A percentile compares a stretch with the other conserved stretches of the same genome.
phyloP scores from a whole-genome alignment of 306 rosid species.

The Dryas alaskensis region DNA sequence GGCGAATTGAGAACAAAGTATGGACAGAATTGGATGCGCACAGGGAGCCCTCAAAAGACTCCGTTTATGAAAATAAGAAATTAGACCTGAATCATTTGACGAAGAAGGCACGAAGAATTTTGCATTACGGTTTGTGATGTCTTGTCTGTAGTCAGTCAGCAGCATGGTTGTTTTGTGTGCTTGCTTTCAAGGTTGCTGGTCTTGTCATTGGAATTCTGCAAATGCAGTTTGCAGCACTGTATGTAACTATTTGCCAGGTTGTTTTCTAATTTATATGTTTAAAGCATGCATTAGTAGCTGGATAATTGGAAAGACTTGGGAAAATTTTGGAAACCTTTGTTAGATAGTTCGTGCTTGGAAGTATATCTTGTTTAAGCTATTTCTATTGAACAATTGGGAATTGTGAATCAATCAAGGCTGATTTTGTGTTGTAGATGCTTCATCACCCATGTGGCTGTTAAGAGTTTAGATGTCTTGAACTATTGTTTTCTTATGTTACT shows the following conservation, averaged over 20 bases:
- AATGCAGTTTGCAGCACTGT: conserved; percentile 52
- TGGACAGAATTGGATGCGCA: conserved; percentile 33
- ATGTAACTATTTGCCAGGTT: conserved; percentile 58
- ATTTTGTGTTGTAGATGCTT: conserved; percentile 40
- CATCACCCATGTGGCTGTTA: too few species aligned
- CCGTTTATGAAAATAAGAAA: conserved; percentile 47
- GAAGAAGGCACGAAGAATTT: conserved; percentile 53
- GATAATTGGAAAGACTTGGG: conserved; percentile 40
- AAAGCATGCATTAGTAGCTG: conserved; percentile 44
- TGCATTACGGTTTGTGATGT: conserved; percentile 56
- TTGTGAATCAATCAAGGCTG: conserved; percentile 42
- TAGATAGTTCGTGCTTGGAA: conserved; percentile 28
- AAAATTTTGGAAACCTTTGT: conserved; percentile 54
- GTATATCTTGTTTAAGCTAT: conserved; percentile 39
- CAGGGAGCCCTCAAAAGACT: conserved; percentile 31
- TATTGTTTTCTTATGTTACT: not conserved
- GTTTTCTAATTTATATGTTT: conserved; percentile 44
- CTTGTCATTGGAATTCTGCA: conserved; percentile 48
- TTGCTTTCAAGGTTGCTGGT: conserved; percentile 54
- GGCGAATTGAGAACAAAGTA: conserved; percentile 39
- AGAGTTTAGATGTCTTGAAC: not conserved
- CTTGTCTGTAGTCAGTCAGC: conserved; percentile 61
- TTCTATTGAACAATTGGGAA: conserved; percentile 46
- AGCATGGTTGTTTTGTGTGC: conserved; percentile 53
- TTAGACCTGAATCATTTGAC: conserved; percentile 46